Base-by-base conservation (phyloP, 495 filamentous ascomycete species). In the Penicillium canescens region DNA sequence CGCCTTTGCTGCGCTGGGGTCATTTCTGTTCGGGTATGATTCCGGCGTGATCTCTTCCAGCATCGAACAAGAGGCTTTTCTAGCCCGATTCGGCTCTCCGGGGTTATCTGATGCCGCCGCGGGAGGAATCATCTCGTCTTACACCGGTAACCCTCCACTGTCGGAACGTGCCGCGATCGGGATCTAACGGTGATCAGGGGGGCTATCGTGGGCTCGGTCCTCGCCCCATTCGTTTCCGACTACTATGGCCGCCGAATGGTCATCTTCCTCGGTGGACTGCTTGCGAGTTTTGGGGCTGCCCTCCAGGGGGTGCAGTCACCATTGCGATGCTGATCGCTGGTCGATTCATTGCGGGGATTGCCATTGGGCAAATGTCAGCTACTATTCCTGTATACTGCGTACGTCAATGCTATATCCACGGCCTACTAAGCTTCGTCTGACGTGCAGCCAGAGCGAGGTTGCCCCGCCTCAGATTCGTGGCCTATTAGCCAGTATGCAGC, bases 1-100 rank as follows among this genome's bases (percentile, higher is more conserved):
- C 63, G 68, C 77, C 13, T 85, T 84, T 57, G 82, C 79, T 48
- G 81, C 78, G n/a, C 67, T 85, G 43, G 82, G 81, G 4, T 82
- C 79, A 11, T 77, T 84, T 46, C 67, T 83, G n/a, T 84, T 72
- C 58, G 83, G 82, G 26, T 82, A 74, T 55, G 71, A 74, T 48
- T 59, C 65, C 0, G 80, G 81, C 50, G 77, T 84, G 57, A 81
- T 66, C 76, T 82, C 61, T 65, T 81, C 54, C 60, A 80, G 56
- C 71, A 68, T 82, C 20, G 73, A 69, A 13, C 67, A 79, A 38
- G 56, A 63, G 41, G 67, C 71, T 0, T 82, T 82, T 49, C 35
- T 73, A 28, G 49, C 42, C 6, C 71, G 69, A 52, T 82, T 80
- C 21, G 63, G 66, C 1, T 55, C 61, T 35, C 64, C 63, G 0